phyloP scores from a whole-genome alignment of 345 rosid genomes.

The Lepidium sativum region DNA sequence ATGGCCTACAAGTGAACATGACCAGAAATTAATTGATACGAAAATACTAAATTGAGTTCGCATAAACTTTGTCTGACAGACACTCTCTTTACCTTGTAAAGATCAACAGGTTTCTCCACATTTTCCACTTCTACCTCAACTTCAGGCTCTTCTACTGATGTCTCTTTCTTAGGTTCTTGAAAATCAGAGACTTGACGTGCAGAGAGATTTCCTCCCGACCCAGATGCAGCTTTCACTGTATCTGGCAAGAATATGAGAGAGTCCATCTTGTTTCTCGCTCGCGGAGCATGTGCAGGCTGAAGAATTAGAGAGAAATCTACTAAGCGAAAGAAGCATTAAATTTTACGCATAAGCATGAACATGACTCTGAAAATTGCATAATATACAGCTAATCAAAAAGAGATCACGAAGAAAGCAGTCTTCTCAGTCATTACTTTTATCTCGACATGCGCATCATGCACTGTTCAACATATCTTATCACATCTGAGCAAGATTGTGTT shows the following conservation, averaged over 20 bases:
- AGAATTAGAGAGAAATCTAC: constrained; percentile 1
- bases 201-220: constrained; percentile 32
- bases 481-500: neutral
- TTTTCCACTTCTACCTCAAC: constrained; percentile 56
- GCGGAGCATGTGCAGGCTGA: constrained; percentile 79
- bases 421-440: neutral
- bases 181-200: constrained; percentile 27
- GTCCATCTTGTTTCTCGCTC: constrained; percentile 77
- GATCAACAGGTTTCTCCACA: constrained; percentile 94
- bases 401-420: neutral
- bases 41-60: neutral
- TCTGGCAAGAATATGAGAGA: constrained; percentile 75
- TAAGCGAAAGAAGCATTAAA: neutral
- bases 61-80: neutral
- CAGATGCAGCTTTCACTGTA: constrained; percentile 40
- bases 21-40: neutral
- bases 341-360: neutral
- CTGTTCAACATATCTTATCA: neutral
- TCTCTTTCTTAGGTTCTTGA: constrained; percentile 30
- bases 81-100: constrained; percentile 59
- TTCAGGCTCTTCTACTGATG: constrained; percentile 39
- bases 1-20: constrained; percentile 52
- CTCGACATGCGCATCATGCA: neutral
- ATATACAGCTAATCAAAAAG: neutral
- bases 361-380: neutral